Evolutionary conservation across 257 asterid genomes (phyloP).

Genomic region (Jacaranda mimosifolia): DNA sequence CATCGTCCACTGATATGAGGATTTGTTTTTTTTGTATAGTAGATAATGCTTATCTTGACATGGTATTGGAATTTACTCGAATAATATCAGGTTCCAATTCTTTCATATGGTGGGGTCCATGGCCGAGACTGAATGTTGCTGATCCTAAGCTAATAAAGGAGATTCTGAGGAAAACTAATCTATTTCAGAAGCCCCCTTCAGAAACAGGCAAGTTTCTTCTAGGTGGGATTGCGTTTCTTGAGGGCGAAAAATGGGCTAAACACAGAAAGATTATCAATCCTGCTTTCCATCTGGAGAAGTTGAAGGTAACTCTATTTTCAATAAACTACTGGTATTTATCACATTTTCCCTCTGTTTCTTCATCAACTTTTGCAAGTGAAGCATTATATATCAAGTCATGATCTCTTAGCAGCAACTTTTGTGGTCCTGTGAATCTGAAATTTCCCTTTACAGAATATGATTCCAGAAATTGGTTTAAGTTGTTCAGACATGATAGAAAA

Average conservation of each 20-base stretch:
- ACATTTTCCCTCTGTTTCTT: no score
- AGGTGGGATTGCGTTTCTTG: conserved; percentile 30
- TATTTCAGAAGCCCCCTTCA: conserved; percentile 28
- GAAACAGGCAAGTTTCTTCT: background rate
- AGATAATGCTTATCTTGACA: background rate
- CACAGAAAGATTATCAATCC: conserved; percentile 39
- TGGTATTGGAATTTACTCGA: background rate
- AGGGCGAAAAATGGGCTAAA: conserved; percentile 39
- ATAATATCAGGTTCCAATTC: conserved; percentile 28
- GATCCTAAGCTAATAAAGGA: conserved; percentile 34
- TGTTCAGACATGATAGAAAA: conserved; percentile 31
- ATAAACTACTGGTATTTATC: no score
- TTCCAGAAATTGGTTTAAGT: conserved; percentile 28
- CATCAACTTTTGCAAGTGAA: no score
- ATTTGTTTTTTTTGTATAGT: background rate
- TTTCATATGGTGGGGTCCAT: conserved; percentile 41
- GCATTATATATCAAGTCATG: no score
- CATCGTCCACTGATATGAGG: no score
- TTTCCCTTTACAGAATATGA: conserved; percentile 30
- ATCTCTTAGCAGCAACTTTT: background rate
- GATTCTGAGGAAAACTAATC: conserved; percentile 7
- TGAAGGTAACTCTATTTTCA: conserved; percentile 29
- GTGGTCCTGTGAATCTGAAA: no score
- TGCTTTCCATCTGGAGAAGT: conserved; percentile 40
- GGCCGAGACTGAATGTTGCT: conserved; percentile 19